Evolutionary conservation across 768 basidiomycete genomes (phyloP).

Genomic region (Boletus pseudopeckii): DNA sequence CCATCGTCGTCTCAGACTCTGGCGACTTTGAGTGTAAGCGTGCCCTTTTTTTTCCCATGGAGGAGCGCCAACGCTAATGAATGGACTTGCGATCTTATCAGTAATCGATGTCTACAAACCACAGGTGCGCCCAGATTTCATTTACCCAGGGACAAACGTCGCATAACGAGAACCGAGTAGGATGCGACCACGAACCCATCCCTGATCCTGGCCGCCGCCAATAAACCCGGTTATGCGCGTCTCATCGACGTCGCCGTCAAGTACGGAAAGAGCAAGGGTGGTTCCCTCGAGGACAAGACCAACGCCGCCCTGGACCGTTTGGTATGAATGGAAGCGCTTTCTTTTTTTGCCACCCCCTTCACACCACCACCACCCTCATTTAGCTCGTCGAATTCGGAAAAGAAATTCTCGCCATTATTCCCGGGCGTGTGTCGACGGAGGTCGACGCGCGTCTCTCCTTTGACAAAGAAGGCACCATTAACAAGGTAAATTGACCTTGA

Average conservation of each 20-base stretch:
- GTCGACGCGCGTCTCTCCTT: constrained; percentile 98
- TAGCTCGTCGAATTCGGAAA: constrained; percentile 98
- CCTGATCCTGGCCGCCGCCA: constrained; percentile 87
- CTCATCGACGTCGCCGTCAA: constrained; percentile 75
- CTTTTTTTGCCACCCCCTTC: constrained; percentile 6
- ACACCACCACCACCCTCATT: constrained; percentile 15
- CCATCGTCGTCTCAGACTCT: constrained; percentile 95
- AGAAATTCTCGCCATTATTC: constrained; percentile 92
- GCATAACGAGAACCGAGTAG: constrained; percentile 36
- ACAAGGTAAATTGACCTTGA: constrained; percentile 53
- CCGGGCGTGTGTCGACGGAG: constrained; percentile 98
- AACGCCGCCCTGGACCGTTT: constrained; percentile 86
- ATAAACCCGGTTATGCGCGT: constrained; percentile 80
- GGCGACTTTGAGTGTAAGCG: constrained; percentile 85
- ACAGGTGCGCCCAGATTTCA: constrained; percentile 47
- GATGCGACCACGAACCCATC: constrained; percentile 99
- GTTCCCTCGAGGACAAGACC: constrained; percentile 68
- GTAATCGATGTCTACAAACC: constrained; percentile 97
- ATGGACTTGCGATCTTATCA: constrained; percentile 35
- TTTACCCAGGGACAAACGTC: constrained; percentile 1
- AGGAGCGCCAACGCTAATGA: constrained; percentile 22
- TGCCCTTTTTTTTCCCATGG: not conserved
- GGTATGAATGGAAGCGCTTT: constrained; percentile 44
- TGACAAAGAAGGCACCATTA: constrained; percentile 89
- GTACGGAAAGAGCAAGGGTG: constrained; percentile 78